Evolutionary conservation across 176 grass and related monocot genomes (phyloP), one percentile per base, ranked within the genome.

Genomic region (Dactylis glomerata): DNA sequence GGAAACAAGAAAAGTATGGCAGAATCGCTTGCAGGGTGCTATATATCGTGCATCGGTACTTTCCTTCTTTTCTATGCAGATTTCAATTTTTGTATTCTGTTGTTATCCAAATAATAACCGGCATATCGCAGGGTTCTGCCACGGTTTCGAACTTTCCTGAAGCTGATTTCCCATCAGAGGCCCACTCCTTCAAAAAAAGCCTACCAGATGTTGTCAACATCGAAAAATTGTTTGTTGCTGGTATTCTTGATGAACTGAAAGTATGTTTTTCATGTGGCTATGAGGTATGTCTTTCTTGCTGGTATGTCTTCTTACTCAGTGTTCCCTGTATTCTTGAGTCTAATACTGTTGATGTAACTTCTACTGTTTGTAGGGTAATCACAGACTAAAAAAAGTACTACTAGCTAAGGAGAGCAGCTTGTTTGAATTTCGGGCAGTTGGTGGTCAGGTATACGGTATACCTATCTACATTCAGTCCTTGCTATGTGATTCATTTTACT

Each of bases 41-140:
- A 95, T 90, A 88, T 98, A 98, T 77, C 96, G 93, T 89, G 93
- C 93, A 93, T 95, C 96, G 86, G 96, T 98, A 98, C 73, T 61
- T 81, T 20, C n/a, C 70, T 73, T 65, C 70, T 73, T 65, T 76
- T 83, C 81, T 62, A 20, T 58, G 19, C 51, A 77, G 49, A 34
- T 66, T 61, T 55, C 51, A 50, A 55, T 52, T 52, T 81, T 76
- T 84, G 40, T 87, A 24, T 92, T 76, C 31, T 80, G 24, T 69
- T 77, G n/a, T 37, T 68, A 74, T 71, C 33, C 49, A 73, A 38
- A 75, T 67, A 86, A 83, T 45, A 75, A 79, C 57, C 79, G 61
- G 72, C 41, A 32, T 81, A 38, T 86, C 83, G 65, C 78, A 98
- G 96, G 96, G 93, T 75, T 92, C 96, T 90, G 79, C 87, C 59